These are phyloP conservation scores for Phaffia rhodozyma DNA, from an alignment of 1,284 basidiomycete species.

Conservation along the genomic window DNA sequence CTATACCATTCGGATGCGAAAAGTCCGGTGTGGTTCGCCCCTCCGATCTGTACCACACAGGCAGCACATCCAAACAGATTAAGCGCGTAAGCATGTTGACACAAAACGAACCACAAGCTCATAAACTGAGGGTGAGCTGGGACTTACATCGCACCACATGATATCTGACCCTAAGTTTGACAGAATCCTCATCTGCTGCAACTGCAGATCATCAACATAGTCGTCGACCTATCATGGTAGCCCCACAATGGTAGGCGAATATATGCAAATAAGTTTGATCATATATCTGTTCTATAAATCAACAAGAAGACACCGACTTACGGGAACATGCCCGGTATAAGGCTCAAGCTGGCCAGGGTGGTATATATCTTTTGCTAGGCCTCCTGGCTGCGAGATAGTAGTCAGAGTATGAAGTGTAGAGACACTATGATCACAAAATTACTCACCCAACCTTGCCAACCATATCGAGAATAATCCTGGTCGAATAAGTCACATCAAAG, in stretches of 20 bases:
- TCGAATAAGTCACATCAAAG: slow-evolving; percentile 36
- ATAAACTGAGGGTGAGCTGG: neutral
- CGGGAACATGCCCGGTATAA: slow-evolving; percentile 40
- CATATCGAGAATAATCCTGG: slow-evolving; percentile 45
- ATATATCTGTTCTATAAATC: neutral
- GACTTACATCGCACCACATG: slow-evolving; percentile 12
- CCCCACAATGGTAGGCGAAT: neutral
- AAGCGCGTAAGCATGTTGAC: neutral
- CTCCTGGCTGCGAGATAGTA: slow-evolving; percentile 37
- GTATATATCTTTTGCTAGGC: slow-evolving; percentile 44
- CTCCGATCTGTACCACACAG: slow-evolving; percentile 42
- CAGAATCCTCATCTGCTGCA: slow-evolving; percentile 47
- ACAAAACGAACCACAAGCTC: neutral
- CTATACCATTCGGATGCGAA: slow-evolving; percentile 47
- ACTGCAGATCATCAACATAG: slow-evolving; percentile 45
- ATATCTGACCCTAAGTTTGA: slow-evolving; percentile 26
- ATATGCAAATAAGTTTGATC: neutral
- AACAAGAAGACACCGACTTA: slow-evolving; percentile 31
- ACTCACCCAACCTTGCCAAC: slow-evolving; percentile 36
- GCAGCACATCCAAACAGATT: neutral
- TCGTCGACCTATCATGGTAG: slow-evolving; percentile 29
- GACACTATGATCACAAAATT: neutral
- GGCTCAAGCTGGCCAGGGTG: slow-evolving; percentile 42
- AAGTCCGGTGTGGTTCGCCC: slow-evolving; percentile 42
- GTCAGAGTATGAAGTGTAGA: neutral